Evolutionary conservation across 129 eudicot genomes (phyloP).

Genomic region (Lactuca saligna): DNA sequence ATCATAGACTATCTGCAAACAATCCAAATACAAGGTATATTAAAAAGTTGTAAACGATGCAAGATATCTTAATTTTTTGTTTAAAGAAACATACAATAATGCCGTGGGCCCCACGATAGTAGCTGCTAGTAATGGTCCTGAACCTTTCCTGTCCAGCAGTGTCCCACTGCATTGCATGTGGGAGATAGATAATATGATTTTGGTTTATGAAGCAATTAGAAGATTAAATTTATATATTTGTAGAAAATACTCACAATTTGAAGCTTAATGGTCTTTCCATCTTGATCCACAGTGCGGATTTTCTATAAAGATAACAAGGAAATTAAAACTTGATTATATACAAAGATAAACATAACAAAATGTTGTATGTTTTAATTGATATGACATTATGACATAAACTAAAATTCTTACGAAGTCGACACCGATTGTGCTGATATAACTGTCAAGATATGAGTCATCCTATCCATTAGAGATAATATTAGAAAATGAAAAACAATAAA

Average conservation of each 20-base stretch:
- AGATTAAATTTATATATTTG: background rate
- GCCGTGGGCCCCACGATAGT: slow-evolving; percentile 96
- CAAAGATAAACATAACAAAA: background rate
- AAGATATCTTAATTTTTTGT: no score
- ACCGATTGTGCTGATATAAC: slow-evolving; percentile 89
- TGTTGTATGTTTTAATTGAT: background rate
- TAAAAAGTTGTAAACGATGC: background rate
- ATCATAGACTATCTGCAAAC: slow-evolving; percentile 74
- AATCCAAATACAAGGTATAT: slow-evolving; percentile 3
- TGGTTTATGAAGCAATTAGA: slow-evolving; percentile 4
- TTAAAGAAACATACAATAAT: slow-evolving; percentile 55
- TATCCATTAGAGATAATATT: slow-evolving; percentile 22
- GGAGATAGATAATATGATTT: slow-evolving; percentile 12
- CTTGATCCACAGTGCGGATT: slow-evolving; percentile 90
- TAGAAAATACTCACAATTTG: slow-evolving; percentile 54
- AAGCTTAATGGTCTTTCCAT: slow-evolving; percentile 86
- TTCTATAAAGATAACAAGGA: slow-evolving; percentile 45
- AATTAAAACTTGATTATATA: background rate
- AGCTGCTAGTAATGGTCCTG: slow-evolving; percentile 83
- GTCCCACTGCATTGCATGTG: slow-evolving; percentile 70
- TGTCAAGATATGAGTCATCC: slow-evolving; percentile 83
- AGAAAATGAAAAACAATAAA: background rate
- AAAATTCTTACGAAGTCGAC: slow-evolving; percentile 67
- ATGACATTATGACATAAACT: background rate
- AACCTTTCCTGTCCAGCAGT: slow-evolving; percentile 94